A percentile compares a stretch with the other conserved stretches of the same genome.
Conservation (phyloP, 345 rosid genomes). For the Pistacia integerrima region DNA sequence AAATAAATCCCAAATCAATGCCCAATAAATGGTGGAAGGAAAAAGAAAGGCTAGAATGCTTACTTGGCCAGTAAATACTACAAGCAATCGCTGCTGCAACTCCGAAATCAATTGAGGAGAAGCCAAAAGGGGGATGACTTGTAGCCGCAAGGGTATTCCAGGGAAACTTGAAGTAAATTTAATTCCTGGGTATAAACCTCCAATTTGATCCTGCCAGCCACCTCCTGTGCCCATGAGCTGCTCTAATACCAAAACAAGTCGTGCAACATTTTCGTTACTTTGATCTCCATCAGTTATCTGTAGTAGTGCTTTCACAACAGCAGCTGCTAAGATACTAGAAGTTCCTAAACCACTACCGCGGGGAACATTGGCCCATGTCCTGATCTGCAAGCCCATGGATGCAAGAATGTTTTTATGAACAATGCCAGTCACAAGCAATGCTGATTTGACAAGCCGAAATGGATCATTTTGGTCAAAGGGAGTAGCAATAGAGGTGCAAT, state of each 20-base stretch:
- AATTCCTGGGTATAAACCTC: conserved; percentile 90
- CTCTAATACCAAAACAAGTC: conserved; percentile 88
- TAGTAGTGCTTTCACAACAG: conserved; percentile 88
- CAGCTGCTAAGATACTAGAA: conserved; percentile 96
- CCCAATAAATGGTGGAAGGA: neutral
- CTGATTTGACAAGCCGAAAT: conserved; percentile 89
- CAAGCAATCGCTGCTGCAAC: conserved; percentile 78
- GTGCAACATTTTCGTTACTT: conserved; percentile 80
- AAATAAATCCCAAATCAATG: neutral
- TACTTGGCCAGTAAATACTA: conserved; percentile 96
- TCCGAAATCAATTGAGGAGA: conserved; percentile 60
- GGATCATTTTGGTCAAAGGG: conserved; percentile 71
- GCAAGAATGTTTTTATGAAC: conserved; percentile 43
- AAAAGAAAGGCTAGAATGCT: conserved; percentile 23
- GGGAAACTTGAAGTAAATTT: conserved; percentile 90
- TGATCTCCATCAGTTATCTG: conserved; percentile 73
- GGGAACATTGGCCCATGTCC: conserved; percentile 93
- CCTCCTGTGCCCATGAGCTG: conserved; percentile 99
- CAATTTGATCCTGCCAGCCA: conserved; percentile 99
- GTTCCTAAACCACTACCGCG: conserved; percentile 98
- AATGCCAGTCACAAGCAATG: conserved; percentile 77
- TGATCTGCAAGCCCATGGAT: conserved; percentile 60
- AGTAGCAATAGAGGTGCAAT: conserved; percentile 51
- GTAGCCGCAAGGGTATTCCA: conserved; percentile 86
- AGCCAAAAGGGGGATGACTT: conserved; percentile 78